Evolutionary conservation across 1,284 basidiomycete genomes (phyloP).

Genomic region (Fomitopsis palustris): DNA sequence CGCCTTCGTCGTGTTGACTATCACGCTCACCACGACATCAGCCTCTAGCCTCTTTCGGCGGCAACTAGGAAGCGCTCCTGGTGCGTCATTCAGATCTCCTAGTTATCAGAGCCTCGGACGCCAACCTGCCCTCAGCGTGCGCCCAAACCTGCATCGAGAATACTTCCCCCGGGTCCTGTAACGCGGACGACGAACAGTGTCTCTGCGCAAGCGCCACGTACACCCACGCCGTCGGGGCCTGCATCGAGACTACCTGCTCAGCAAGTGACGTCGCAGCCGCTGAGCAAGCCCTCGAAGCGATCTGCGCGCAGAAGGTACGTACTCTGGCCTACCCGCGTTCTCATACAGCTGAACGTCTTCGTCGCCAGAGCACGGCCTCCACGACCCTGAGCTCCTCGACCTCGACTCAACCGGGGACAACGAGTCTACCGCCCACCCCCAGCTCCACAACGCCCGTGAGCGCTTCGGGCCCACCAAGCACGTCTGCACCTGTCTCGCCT

Average conservation of each 20-base stretch:
- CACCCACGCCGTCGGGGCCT: conserved; percentile 41
- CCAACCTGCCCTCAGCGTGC: conserved; percentile 27
- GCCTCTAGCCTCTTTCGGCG: conserved; percentile 32
- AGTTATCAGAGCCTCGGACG: too few relatives aligned
- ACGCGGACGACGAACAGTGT: conserved; percentile 41
- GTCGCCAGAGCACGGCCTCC: too few relatives aligned
- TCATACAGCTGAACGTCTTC: too few relatives aligned
- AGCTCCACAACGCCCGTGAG: too few relatives aligned
- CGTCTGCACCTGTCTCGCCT: too few relatives aligned
- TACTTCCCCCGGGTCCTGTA: conserved; percentile 41
- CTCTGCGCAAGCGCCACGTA: conserved; percentile 48
- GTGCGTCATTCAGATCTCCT: too few relatives aligned
- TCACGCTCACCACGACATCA: conserved; percentile 37
- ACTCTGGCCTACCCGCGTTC: too few relatives aligned
- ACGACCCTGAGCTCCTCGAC: too few relatives aligned
- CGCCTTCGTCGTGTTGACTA: conserved; percentile 39
- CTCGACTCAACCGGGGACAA: too few relatives aligned
- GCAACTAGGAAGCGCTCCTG: not conserved
- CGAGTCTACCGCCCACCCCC: too few relatives aligned
- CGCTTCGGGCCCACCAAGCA: too few relatives aligned
- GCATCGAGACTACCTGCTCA: conserved; percentile 42
- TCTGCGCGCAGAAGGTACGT: conserved; percentile 52
- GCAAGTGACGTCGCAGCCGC: conserved; percentile 44
- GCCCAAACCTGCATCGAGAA: conserved; percentile 40
- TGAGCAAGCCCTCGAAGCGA: conserved; percentile 34